These are phyloP conservation scores for Vanrija pseudolonga DNA, from an alignment of 1,284 basidiomycete genomes.

Conservation along the genomic window DNA sequence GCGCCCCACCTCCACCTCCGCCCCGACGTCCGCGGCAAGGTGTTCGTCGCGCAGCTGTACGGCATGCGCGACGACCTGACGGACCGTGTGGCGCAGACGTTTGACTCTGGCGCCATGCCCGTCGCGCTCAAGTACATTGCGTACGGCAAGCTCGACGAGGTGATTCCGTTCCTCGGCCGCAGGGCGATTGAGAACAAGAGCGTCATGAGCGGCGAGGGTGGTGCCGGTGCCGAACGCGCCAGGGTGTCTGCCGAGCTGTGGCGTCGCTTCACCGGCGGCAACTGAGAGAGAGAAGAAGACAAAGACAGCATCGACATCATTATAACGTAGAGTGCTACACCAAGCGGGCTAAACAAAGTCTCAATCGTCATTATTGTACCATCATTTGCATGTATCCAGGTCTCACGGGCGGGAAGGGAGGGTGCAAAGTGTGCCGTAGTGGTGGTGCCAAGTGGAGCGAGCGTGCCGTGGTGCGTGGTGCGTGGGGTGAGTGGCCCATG, in stretches of 20 bases:
- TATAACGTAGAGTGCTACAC: no score
- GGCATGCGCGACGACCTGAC: slow-evolving; percentile 84
- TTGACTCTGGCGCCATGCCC: slow-evolving; percentile 57
- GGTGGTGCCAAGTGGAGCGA: no score
- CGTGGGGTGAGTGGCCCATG: no score
- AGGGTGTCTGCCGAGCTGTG: slow-evolving; percentile 18
- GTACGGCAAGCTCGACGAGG: slow-evolving; percentile 73
- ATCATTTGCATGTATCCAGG: no score
- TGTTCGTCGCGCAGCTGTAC: slow-evolving; percentile 78
- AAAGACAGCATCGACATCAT: no score
- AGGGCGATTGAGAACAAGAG: slow-evolving; percentile 76
- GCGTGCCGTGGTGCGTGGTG: no score
- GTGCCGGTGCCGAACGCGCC: slow-evolving; percentile 57
- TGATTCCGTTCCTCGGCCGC: slow-evolving; percentile 69
- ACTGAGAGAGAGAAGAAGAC: no score
- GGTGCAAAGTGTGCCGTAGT: no score
- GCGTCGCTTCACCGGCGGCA: slow-evolving; percentile 5
- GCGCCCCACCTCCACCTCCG: slow-evolving; percentile 7
- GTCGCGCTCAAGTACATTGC: slow-evolving; percentile 80
- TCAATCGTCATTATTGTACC: no score
- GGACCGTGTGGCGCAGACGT: slow-evolving; percentile 61
- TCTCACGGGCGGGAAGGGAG: no score
- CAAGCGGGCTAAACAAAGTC: no score
- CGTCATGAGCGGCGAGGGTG: slow-evolving; percentile 58
- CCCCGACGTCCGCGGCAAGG: slow-evolving; percentile 52